phyloP scores from a whole-genome alignment of 2,329 filamentous ascomycete species.

The Fusarium sacchari region DNA sequence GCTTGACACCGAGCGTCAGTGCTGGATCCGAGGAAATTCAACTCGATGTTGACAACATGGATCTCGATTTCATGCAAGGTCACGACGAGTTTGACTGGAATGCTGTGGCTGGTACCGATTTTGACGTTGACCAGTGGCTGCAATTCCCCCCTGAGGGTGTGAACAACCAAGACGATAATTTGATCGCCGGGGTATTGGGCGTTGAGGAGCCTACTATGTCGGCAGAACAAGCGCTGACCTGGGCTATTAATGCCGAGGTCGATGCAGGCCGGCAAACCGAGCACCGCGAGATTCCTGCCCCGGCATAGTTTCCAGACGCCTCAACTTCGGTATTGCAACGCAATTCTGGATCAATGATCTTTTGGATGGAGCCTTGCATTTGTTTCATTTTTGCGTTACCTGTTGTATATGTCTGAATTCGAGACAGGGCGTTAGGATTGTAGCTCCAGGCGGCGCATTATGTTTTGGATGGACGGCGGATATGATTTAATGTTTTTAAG shows the following conservation, averaged over 20 bases:
- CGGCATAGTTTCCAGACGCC: slow-evolving; percentile 18
- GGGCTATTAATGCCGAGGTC: slow-evolving; percentile 44
- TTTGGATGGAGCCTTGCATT: slow-evolving; percentile 21
- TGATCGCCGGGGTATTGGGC: slow-evolving; percentile 49
- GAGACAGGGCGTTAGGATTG: slow-evolving; percentile 38
- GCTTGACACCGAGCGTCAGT: slow-evolving; percentile 58
- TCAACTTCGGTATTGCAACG: not conserved
- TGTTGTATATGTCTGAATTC: slow-evolving; percentile 37
- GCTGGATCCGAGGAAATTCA: slow-evolving; percentile 55
- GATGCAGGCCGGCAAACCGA: slow-evolving; percentile 33
- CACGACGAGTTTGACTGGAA: slow-evolving; percentile 66
- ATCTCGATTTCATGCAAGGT: slow-evolving; percentile 59
- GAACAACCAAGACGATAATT: slow-evolving; percentile 51
- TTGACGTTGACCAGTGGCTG: slow-evolving; percentile 69
- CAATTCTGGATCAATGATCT: not conserved
- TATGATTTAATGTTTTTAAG: slow-evolving; percentile 20
- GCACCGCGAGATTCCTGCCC: slow-evolving; percentile 29
- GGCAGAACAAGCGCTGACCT: slow-evolving; percentile 44
- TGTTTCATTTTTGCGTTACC: slow-evolving; percentile 22
- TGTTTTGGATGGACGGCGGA: slow-evolving; percentile 21
- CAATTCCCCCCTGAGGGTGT: slow-evolving; percentile 64
- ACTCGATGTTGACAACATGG: slow-evolving; percentile 51
- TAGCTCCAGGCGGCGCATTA: slow-evolving; percentile 31
- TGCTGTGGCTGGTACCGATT: slow-evolving; percentile 61
- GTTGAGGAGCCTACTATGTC: slow-evolving; percentile 43